Percentiles rank a stretch among this genome's conserved stretches.
Evolutionary conservation across 305 asterid genomes (phyloP).

Genomic region (Caryopteris hybrid): DNA sequence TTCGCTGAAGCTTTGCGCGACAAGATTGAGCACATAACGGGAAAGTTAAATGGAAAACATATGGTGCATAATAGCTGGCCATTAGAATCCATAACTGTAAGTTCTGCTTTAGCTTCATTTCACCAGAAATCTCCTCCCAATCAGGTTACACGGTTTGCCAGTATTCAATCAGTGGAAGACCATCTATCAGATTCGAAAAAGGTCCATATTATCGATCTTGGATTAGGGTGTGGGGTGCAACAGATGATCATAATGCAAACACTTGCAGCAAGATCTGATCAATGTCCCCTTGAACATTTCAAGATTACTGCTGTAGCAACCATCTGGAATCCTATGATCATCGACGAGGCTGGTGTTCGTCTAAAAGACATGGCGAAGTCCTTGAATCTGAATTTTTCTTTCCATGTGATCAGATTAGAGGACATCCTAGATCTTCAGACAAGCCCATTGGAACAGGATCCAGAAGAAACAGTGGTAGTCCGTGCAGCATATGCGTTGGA

Average conservation of each 20-base stretch:
- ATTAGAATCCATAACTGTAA: neutral
- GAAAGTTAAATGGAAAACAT: neutral
- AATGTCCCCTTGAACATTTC: conserved; percentile 4
- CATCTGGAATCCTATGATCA: no score
- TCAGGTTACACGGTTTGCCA: conserved; percentile 19
- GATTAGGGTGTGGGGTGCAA: conserved; percentile 3
- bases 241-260: conserved; percentile 26
- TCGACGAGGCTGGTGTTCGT: neutral
- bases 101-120: conserved; percentile 3
- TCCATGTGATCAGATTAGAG: neutral
- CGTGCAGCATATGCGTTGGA: neutral
- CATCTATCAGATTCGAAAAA: conserved; percentile 1
- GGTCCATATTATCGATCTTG: conserved; percentile 18
- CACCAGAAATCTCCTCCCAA: conserved; percentile 4
- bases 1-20: conserved; percentile 35
- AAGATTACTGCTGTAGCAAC: neutral
- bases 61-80: neutral
- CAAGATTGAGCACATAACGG: conserved; percentile 20
- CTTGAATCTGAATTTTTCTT: neutral
- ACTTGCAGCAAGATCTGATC: conserved; percentile 13
- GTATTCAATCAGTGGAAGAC: conserved; percentile 27
- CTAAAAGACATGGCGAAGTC: neutral
- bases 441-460: neutral
- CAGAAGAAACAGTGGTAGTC: neutral
- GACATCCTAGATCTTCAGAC: neutral